Conservation (phyloP, 2,329 filamentous ascomycete genomes). For the Apiospora koreana region DNA sequence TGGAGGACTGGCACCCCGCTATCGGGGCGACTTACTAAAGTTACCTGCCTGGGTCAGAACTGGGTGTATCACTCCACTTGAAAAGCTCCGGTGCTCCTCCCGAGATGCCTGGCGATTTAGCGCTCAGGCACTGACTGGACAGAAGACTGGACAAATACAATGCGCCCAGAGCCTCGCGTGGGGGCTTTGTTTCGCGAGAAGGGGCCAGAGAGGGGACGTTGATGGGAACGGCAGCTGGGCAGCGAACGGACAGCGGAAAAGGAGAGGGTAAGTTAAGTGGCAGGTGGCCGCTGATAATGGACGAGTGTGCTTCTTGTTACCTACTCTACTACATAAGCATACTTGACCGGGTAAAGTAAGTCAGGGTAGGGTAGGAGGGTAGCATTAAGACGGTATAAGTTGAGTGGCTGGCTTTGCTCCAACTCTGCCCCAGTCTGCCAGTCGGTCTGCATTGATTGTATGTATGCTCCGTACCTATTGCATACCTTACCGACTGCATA, state of each 20-base stretch:
- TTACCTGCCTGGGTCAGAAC: neutral
- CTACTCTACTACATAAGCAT: too few relatives aligned
- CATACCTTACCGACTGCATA: neutral
- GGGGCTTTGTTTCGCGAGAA: neutral
- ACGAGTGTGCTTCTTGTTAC: neutral
- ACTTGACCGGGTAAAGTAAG: neutral
- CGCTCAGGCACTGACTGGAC: neutral
- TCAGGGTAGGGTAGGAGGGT: constrained; percentile 1
- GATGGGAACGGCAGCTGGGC: neutral
- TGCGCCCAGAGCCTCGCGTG: neutral
- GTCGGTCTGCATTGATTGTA: too few relatives aligned
- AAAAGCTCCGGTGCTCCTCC: constrained; percentile 6
- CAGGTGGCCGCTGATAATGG: constrained; percentile 1
- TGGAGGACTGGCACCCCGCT: constrained; percentile 3
- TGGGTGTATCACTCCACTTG: neutral
- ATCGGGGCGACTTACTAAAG: neutral
- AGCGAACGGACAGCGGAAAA: neutral
- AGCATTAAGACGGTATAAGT: constrained; percentile 1
- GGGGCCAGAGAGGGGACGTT: neutral
- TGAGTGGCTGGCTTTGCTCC: neutral
- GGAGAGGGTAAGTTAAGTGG: neutral
- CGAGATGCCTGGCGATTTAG: neutral
- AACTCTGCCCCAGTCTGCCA: neutral
- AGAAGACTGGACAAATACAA: neutral
- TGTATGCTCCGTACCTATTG: too few relatives aligned